Evolutionary conservation across 441 rosid genomes (phyloP), one percentile per base, ranked within the genome.

Genomic region (Pelargonium citronellum): DNA sequence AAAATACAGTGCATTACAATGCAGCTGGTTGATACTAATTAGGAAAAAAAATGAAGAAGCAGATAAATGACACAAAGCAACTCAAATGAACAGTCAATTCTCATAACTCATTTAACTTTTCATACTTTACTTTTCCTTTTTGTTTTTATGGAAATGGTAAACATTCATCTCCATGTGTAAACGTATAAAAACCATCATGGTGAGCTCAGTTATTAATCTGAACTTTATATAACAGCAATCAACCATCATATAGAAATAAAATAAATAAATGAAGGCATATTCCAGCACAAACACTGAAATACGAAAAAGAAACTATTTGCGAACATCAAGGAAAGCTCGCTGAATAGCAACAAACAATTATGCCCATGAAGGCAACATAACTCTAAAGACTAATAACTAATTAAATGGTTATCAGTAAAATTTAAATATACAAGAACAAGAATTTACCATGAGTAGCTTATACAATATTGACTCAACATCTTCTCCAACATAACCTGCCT

Each of bases 401-500:
- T 49, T 16, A 12, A 2, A 55, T 47, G 46, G 13, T 12, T 12
- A 53, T 15, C 3, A 1, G 61, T 11, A 67, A 60, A 69, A 67
- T 55, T 8, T 39, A 58, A 1, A 34, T 67, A 62, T 11, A 70
- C 61, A 16, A 73, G 62, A 69, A 2, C 47, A 34, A 71, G 75
- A 64, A 44, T 66, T 57, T 91, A 94, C 98, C 83, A 77, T 73
- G 65, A 94, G 90, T 77, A 91, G 83, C 74, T 94, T 91, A 80
- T 94, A 85, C 72, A 94, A 75, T 77, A 94, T 90, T 55, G 98
- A 94, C 78, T 94, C 98, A 67, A 94, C 97, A 87, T 94, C 97
- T 66, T 94, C 98, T 67, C 98, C 96, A 72, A 91, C 98, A 75
- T 94, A 91, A 72, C 98, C 97, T 67, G 98, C 98, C 96, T 91